phyloP scores from a whole-genome alignment of 495 filamentous ascomycete species.

The Hypoxylon fuscum region DNA sequence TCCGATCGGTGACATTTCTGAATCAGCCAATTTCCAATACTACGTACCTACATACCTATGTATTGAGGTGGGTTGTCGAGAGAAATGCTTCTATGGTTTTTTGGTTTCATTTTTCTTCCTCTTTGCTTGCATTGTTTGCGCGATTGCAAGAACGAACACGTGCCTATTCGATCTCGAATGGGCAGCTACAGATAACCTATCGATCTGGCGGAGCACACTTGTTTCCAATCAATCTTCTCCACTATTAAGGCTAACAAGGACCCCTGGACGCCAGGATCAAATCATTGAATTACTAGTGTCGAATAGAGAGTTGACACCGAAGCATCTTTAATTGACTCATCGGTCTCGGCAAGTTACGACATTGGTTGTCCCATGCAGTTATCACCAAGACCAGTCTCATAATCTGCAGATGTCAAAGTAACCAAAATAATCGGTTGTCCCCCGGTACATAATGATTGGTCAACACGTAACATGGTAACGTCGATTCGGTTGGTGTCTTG shows the following conservation, averaged over 20 bases:
- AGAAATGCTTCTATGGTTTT: too few relatives aligned
- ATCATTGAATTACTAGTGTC: conserved; percentile 16
- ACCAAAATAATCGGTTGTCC: conserved; percentile 23
- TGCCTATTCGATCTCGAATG: neutral
- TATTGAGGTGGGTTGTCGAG: too few relatives aligned
- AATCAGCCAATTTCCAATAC: neutral
- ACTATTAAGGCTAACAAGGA: conserved; percentile 34
- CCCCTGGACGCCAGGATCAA: conserved; percentile 25
- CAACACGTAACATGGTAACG: conserved; percentile 21
- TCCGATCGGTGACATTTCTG: conserved; percentile 20
- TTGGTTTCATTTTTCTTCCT: too few relatives aligned
- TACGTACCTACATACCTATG: neutral
- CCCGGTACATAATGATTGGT: conserved; percentile 22
- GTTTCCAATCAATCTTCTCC: conserved; percentile 22
- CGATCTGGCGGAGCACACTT: neutral
- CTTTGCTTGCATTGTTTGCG: neutral
- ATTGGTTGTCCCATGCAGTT: conserved; percentile 7
- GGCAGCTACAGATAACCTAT: neutral
- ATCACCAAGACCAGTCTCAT: conserved; percentile 3
- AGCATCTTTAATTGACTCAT: conserved; percentile 37
- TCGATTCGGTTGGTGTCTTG: conserved; percentile 7
- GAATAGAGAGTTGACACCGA: conserved; percentile 37
- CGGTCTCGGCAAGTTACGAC: conserved; percentile 18
- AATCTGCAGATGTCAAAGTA: conserved; percentile 15
- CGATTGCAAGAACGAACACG: neutral